Base-by-base conservation (phyloP, 257 asterid species). In the Plantago ovata region DNA sequence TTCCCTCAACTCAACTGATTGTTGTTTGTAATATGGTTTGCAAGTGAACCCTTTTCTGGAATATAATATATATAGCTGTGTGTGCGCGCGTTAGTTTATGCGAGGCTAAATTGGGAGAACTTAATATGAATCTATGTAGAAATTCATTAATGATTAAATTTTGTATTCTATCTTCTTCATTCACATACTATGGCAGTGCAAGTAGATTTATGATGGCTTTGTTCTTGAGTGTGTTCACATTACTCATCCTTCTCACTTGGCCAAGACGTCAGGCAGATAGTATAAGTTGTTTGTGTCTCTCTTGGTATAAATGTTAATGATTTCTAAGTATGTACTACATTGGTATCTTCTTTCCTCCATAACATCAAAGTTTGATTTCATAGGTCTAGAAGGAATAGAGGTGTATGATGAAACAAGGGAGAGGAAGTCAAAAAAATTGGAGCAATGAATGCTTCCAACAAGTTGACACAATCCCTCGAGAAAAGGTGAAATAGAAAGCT, bases 401-500 rank as follows among this genome's bases (percentile, higher is more conserved):
- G 75, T 66, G 52, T 58, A 68, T 63, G 86, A 87, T 60, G 96
- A 88, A 58, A 40, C 78, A 58, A 79, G 85, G 76, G 98, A 87
- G 77, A 81, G 87, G 67, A 92, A 75, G 71, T 85, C 95, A 91
- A 84, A 71, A 92, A 81, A n/a, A n/a, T n/a, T n/a, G n/a, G n/a
- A 74, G 98, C 98, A 62, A 58, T 92, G 71, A 64, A 67, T 72
- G 98, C 98, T 53, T 92, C 98, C 38, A 92, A 76, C 80, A 92
- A 81, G 83, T 77, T 92, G 63, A 81, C 96, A 10, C 95, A 85
- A 66, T 83, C 98, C 65, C 84, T 92, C 63, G 87, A 77, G 71
- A 87, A 75, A 73, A 78, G 95, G 72, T 94, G 96, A 68, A 92
- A 87, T 71, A 84, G 83, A 82, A 92, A 88, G 75, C 84, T 88